Base-by-base conservation (phyloP, 140 eudicot species). In the Senecio squalidus region DNA sequence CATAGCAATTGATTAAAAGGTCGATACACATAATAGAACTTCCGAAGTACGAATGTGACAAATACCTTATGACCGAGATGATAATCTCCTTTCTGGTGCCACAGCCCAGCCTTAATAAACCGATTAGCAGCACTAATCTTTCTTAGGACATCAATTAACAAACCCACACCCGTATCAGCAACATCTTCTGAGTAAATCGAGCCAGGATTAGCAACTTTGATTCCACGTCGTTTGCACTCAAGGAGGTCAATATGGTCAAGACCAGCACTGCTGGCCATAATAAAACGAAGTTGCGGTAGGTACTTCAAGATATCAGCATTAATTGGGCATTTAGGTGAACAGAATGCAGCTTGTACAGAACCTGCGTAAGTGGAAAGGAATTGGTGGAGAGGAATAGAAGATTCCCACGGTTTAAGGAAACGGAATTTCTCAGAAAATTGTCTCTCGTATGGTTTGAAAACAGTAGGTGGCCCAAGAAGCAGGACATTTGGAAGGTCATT, bases 141-240 rank as follows among this genome's bases (percentile, higher is more conserved):
- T 64, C 86, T 70, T 41, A 86, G 3, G 11, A 80, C 93, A 29
- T 83, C 89, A 55, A 86, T 45, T 44, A 86, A 59, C 43, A 86
- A 69, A 51, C 82, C 95, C 25, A 83, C 80, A 14, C 89, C 93
- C 9, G 24, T 10, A 24, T 83, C 95, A 43, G 95, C 95, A 39
- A 78, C 88, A 58, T 83, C 93, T 2, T 68, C 74, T 6, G 86
- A 74, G 78, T 61, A 80, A 28, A 78, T 17, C 0, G 60, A 17
- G 56, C 73, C 69, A 13, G 84, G 77, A 50, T 80, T 53, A 15
- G 82, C 76, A 8, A 87, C 73, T 47, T 73, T 58, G 54, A 87
- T 61, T 23, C 88, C 82, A 8, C 66, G 84, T 53, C 62, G 76
- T 75, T 76, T 77, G 66, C 96, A 87, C 58, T 77, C 89, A 55